phyloP scores from a whole-genome alignment of 2,329 filamentous ascomycete genomes.

The Fusarium tupiense region DNA sequence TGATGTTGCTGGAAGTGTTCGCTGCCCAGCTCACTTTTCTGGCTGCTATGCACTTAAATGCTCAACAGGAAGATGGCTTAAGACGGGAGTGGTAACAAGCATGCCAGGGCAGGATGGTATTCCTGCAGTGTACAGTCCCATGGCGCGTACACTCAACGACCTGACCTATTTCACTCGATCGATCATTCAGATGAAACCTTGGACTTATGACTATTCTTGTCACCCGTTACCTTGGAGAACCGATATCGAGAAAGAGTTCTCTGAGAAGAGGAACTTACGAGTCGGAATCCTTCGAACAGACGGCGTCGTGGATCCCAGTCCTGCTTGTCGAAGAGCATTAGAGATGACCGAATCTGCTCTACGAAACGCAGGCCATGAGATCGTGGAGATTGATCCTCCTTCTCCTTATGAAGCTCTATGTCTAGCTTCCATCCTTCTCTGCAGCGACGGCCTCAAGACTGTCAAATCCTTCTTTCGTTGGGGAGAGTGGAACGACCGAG shows the following conservation, averaged over 20 bases:
- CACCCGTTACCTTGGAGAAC: slow-evolving; percentile 85
- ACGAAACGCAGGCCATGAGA: slow-evolving; percentile 76
- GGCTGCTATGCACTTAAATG: slow-evolving; percentile 89
- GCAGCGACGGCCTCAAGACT: slow-evolving; percentile 83
- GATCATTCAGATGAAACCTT: slow-evolving; percentile 83
- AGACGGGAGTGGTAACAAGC: slow-evolving; percentile 82
- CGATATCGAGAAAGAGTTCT: slow-evolving; percentile 67
- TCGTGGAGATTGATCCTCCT: slow-evolving; percentile 71
- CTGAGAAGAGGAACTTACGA: slow-evolving; percentile 50
- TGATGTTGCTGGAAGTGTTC: slow-evolving; percentile 89
- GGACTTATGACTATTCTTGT: slow-evolving; percentile 87
- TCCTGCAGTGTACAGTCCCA: slow-evolving; percentile 88
- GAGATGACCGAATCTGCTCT: slow-evolving; percentile 76
- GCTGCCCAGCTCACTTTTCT: slow-evolving; percentile 87
- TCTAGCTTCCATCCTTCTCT: slow-evolving; percentile 82
- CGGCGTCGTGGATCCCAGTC: slow-evolving; percentile 84
- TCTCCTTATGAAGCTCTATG: slow-evolving; percentile 78
- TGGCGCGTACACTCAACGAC: slow-evolving; percentile 87
- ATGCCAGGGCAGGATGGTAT: slow-evolving; percentile 95
- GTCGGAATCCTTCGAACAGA: slow-evolving; percentile 84
- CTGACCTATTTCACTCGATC: slow-evolving; percentile 84
- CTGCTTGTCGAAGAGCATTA: slow-evolving; percentile 82
- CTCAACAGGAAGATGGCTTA: slow-evolving; percentile 90
- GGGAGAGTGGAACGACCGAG: slow-evolving; percentile 82
- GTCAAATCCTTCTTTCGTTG: slow-evolving; percentile 80